Evolutionary conservation across 2,329 filamentous ascomycete species (phyloP), one percentile per base, ranked within the genome.

Genomic region (Trichoderma citrinoviride): DNA sequence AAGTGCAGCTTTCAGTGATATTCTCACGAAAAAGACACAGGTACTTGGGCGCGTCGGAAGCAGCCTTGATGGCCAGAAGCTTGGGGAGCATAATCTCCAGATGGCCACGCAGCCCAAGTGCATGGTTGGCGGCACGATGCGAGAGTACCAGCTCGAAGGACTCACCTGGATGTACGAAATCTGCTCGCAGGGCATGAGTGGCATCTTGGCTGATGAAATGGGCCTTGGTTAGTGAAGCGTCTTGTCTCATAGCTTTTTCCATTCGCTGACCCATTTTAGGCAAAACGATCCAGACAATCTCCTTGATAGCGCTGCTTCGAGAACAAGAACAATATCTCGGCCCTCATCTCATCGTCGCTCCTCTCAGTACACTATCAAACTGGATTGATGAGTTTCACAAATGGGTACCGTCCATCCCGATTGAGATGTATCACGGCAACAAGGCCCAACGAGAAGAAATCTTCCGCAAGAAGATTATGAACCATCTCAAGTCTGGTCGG

Each of bases 121-220:
- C 65, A 87, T 99, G 71, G 88, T 89, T 0, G 92, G 92, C 5
- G 95, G 95, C 1, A 90, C 88, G 4, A 98, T 99, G 94, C 84
- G 93, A 19, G 90, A 91, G 67, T 99, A 99, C 73, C 95, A 99
- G 71, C 80, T 99, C 0, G 94, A 98, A 74, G 95, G 95, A 0
- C 77, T 99, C 1, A 96, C 96, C 0, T 99, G 95, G 95, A 89
- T 99, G 81, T 96, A 90, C 71, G 92, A 97, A 81, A 85, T 87
- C 61, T 86, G 84, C 64, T 77, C 83, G 2, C 95, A 97, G 72
- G 93, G 93, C 12, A 85, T 97, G 76, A 96, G 92, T 69, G 93
- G 93, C 1, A 97, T 97, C 65, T 76, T 97, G 37, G 93, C 93
- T 0, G 93, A 97, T 71, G 93, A 97, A 75, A 97, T 97, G 93